Percentiles rank a stretch among this genome's conserved stretches.
Evolutionary conservation across 148 eudicot species (phyloP).

Genomic region (Agrostemma githago): DNA sequence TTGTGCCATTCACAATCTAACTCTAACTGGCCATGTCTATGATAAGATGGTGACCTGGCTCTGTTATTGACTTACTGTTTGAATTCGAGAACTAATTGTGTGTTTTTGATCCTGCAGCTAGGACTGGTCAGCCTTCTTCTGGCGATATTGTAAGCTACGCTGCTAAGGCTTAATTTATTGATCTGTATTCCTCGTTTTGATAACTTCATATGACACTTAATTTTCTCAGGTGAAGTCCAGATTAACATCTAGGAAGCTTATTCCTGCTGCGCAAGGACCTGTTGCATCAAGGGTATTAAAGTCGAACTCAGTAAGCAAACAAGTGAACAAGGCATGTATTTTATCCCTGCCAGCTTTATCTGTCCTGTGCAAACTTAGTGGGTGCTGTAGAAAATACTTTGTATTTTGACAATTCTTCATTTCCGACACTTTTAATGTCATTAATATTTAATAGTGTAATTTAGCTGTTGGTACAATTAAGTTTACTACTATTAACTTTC

Average conservation of each 20-base stretch:
- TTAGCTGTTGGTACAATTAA: neutral
- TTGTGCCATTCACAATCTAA: neutral
- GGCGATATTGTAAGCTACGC: conserved; percentile 40
- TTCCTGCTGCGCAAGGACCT: conserved; percentile 31
- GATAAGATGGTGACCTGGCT: neutral
- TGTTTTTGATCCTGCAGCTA: conserved; percentile 35
- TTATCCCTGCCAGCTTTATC: neutral
- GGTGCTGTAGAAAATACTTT: conserved; percentile 1
- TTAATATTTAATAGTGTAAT: neutral
- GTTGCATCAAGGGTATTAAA: conserved; percentile 29
- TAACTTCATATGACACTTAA: conserved; percentile 1
- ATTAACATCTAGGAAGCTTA: conserved; percentile 39
- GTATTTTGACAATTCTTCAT: neutral
- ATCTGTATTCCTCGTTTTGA: neutral
- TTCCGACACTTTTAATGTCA: neutral
- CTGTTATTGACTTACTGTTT: neutral
- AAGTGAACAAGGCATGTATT: conserved; percentile 44
- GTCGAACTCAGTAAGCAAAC: conserved; percentile 36
- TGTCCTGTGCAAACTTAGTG: neutral
- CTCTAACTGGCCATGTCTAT: neutral
- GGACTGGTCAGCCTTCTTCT: conserved; percentile 30
- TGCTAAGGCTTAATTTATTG: neutral
- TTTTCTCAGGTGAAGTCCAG: conserved; percentile 43
- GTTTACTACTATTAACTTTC: conserved; percentile 11
- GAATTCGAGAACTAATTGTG: conserved; percentile 11